Percentiles rank a stretch among this genome's conserved stretches.
phyloP scores from a whole-genome alignment of 805 yeast species.

The Candida nemodendra region DNA sequence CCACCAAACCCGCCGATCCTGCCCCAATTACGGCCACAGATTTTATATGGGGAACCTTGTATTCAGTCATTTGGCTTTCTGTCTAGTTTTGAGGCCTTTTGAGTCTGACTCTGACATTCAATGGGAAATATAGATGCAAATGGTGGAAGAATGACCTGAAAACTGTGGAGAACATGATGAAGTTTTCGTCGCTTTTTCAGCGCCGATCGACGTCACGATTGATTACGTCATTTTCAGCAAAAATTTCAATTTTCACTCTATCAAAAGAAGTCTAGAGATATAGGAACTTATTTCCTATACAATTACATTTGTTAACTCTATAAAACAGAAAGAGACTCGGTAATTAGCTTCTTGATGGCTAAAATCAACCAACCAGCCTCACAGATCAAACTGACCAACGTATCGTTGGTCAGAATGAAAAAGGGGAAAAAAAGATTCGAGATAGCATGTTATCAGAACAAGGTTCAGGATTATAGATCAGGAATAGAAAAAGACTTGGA shows the following conservation, averaged over 20 bases:
- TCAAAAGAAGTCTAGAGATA: no score
- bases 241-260: neutral
- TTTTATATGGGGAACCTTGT: neutral
- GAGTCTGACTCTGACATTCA: no score
- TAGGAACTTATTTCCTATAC: no score
- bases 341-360: no score
- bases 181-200: no score
- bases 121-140: no score
- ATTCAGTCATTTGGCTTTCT: neutral
- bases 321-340: no score
- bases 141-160: no score
- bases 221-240: conserved; percentile 1
- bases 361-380: conserved; percentile 82
- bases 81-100: no score
- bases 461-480: conserved; percentile 91
- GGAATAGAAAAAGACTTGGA: conserved; percentile 90
- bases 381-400: conserved; percentile 90
- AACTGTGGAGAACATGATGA: no score
- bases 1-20: conserved; percentile 72
- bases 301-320: no score
- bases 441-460: conserved; percentile 94
- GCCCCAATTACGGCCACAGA: conserved; percentile 69
- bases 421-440: conserved; percentile 92
- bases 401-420: conserved; percentile 85
- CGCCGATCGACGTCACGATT: neutral